Conservation (phyloP, 805 yeast species). For the Teunomyces tritomae region DNA sequence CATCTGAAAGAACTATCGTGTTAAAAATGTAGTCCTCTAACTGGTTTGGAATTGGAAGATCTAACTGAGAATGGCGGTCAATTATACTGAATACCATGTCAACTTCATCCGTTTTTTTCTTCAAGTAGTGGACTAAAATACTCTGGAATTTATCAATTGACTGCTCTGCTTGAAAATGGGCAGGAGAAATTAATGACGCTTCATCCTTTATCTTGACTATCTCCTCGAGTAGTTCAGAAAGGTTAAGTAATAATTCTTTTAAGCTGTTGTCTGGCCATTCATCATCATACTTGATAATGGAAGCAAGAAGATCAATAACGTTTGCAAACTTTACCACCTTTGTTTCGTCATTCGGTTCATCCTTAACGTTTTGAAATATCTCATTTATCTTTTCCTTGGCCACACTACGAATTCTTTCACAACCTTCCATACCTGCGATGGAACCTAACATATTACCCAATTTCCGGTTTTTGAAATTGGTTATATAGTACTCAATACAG, state of each 20-base stretch:
- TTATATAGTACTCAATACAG: slow-evolving; percentile 65
- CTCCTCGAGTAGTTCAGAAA: slow-evolving; percentile 43
- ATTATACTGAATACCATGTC: slow-evolving; percentile 31
- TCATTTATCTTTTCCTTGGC: slow-evolving; percentile 52
- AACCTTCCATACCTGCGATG: slow-evolving; percentile 55
- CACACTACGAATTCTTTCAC: slow-evolving; percentile 53
- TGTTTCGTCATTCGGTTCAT: slow-evolving; percentile 50
- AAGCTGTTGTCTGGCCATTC: slow-evolving; percentile 45
- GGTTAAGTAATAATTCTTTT: slow-evolving; percentile 32
- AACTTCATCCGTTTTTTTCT: slow-evolving; percentile 19
- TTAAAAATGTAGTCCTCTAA: slow-evolving; percentile 59
- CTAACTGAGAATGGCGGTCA: slow-evolving; percentile 41
- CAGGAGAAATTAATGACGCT: slow-evolving; percentile 51
- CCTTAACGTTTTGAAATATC: slow-evolving; percentile 46
- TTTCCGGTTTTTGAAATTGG: slow-evolving; percentile 60
- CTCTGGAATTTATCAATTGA: slow-evolving; percentile 61
- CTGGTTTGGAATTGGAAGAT: slow-evolving; percentile 42
- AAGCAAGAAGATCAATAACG: slow-evolving; percentile 59
- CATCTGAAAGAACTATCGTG: slow-evolving; percentile 50
- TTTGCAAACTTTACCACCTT: slow-evolving; percentile 70
- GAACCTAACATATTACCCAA: slow-evolving; percentile 67
- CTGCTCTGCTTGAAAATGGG: slow-evolving; percentile 70
- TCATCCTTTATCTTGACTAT: slow-evolving; percentile 41
- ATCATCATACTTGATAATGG: slow-evolving; percentile 48
- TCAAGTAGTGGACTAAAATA: slow-evolving; percentile 28